Conservation (phyloP, 768 basidiomycete species). For the Agrocybe praecox region DNA sequence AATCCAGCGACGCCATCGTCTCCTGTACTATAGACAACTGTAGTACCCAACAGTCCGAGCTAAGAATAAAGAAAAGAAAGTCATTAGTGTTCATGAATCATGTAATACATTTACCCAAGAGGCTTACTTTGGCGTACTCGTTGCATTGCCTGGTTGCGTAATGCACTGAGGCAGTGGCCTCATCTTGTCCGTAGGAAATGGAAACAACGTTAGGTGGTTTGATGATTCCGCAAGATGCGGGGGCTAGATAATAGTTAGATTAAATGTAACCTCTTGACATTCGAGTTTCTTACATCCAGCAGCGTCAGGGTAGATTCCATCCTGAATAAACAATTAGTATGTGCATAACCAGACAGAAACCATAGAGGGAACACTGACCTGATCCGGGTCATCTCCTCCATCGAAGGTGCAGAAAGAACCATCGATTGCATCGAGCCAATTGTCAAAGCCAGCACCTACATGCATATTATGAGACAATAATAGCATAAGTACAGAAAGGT, state of each 20-base stretch:
- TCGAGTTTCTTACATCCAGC: constrained; percentile 17
- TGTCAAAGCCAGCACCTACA: constrained; percentile 47
- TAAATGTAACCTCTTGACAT: neutral
- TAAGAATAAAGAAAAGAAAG: constrained; percentile 3
- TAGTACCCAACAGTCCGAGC: constrained; percentile 38
- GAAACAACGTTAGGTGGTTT: constrained; percentile 37
- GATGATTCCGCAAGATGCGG: constrained; percentile 38
- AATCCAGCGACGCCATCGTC: constrained; percentile 41
- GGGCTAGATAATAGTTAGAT: constrained; percentile 20
- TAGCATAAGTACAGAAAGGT: neutral
- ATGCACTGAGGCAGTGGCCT: constrained; percentile 27
- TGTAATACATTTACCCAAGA: neutral
- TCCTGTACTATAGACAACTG: constrained; percentile 37
- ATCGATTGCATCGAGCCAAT: constrained; percentile 49
- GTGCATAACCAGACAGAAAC: neutral
- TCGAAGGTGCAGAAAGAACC: constrained; percentile 45
- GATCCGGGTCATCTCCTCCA: constrained; percentile 42
- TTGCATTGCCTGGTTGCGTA: constrained; percentile 37
- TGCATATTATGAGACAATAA: neutral
- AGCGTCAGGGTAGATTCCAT: constrained; percentile 24
- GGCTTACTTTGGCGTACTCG: constrained; percentile 31
- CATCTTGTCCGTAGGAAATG: constrained; percentile 36
- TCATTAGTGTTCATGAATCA: neutral
- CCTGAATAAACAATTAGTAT: constrained; percentile 7
- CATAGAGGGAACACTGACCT: constrained; percentile 22